Evolutionary conservation across 2,329 filamentous ascomycete genomes (phyloP).

Genomic region (Annulohypoxylon truncatum): DNA sequence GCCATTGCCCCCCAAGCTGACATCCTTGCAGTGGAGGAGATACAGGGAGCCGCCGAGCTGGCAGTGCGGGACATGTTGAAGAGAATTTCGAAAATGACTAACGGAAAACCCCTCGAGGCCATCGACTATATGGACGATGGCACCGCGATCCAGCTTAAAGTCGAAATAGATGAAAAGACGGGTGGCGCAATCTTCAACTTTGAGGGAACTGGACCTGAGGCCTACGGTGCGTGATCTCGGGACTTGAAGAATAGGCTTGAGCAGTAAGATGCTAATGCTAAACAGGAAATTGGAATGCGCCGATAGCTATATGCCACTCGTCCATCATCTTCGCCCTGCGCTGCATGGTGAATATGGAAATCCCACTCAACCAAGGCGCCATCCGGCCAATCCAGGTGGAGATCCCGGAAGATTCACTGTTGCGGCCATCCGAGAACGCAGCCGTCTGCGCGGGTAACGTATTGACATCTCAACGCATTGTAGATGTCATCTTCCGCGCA

Average conservation of each 20-base stretch:
- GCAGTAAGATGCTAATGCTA: neutral
- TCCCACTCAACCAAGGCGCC: neutral
- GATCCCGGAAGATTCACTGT: neutral
- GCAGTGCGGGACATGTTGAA: constrained; percentile 76
- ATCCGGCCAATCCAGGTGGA: neutral
- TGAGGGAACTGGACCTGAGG: constrained; percentile 77
- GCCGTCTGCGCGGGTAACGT: neutral
- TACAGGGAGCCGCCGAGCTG: constrained; percentile 63
- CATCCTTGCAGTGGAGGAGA: neutral
- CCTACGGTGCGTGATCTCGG: constrained; percentile 62
- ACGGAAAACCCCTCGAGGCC: constrained; percentile 73
- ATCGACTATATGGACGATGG: constrained; percentile 84
- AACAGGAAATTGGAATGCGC: neutral
- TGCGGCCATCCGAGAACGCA: neutral
- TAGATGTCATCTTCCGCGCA: neutral
- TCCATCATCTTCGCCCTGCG: neutral
- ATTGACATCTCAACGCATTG: neutral
- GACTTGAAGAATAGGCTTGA: neutral
- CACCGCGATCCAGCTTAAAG: constrained; percentile 74
- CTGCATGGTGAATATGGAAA: neutral
- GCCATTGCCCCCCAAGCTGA: neutral
- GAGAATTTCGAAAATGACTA: constrained; percentile 72
- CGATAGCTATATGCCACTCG: neutral
- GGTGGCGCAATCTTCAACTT: constrained; percentile 82
- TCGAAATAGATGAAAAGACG: constrained; percentile 76